Evolutionary conservation across 1,284 basidiomycete species (phyloP), one percentile per base, ranked within the genome.

Genomic region (Trichosporon asahii): DNA sequence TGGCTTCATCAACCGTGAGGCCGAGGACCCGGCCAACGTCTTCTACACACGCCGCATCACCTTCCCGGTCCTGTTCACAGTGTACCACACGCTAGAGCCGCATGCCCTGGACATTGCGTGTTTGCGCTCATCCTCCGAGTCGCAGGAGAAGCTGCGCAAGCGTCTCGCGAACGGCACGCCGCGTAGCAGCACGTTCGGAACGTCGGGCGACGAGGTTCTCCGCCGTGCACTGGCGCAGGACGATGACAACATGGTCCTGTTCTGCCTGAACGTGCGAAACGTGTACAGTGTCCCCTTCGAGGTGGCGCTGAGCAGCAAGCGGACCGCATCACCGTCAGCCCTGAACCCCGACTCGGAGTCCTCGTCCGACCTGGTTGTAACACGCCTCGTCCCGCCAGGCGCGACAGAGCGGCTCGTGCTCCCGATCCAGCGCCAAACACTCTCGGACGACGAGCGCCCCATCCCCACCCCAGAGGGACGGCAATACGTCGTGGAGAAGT

Each of bases 81-180:
- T 98, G 2, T 95, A 95, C 78, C 91, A 93, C 72, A 95, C 95
- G 85, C 87, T 98, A 49, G 92, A 95, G 78, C 93, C 91, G 76
- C 87, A 90, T 71, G 86, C 87, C 37, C 90, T 97, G 88, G 90
- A 92, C 74, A 85, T 96, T 68, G 84, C 92, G 35, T 88, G 90
- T 60, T 57, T 80, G 70, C 61, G 64, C 1, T 46, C 53, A 15
- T 29, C 57, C 11, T 55, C 53, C 1, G 57, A 68, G 14, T 35
- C 25, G 9, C 55, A 66, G 57, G 69, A 66, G 37, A 63, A 64
- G 44, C 57, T 61, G 15, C 57, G 57, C 7, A n/a, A 40, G 6
- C 66, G 66, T 9, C 37, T 68, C 31, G 21, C 64, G 8, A 68
- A 68, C n/a, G 67, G 67, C n/a, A 64, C 40, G 23, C 60, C 37